Base-by-base conservation (phyloP, 352 stramenopile species). In the Globisporangium cederbergense region DNA sequence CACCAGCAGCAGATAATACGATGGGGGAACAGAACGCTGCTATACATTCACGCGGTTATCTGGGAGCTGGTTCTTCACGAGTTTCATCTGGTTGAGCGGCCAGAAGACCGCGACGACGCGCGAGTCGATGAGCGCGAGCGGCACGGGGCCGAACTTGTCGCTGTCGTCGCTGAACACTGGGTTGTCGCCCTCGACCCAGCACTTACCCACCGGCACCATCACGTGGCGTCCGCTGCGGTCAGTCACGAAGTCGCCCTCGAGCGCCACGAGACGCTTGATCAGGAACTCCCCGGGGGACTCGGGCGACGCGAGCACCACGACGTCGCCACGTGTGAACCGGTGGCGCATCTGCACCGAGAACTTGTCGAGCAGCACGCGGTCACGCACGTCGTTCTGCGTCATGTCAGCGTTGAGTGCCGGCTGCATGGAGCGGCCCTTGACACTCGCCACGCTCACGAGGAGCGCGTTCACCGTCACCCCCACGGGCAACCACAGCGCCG, bases 171-270 rank as follows among this genome's bases (percentile, higher is more conserved):
- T 93, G 65, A 88, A 84, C 45, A 68, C 74, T 2, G 74, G 62
- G 67, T 90, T 93, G 71, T 95, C 87, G 46, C 87, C 85, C 56
- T 96, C 85, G 46, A 96, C 74, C 87, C 87, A 96, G 75, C 87
- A 96, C 70, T 89, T 90, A 65, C 87, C 87, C 47, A 76, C 70
- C 1, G 87, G 87, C 16, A 96, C 70, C 49, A 85, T 52, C 40
- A 65, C 67, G 58, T 65, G 60, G 10, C 55, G 49, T 14, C 78
- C 74, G 16, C 46, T 70, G 54, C 77, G 74, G 59, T 88, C 83
- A 47, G 76, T 76, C 42, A 96, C 73, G 5, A 89, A 64, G 58
- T 96, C 87, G 4, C 85, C 87, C 62, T 94, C 83, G 28, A 94
- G 51, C 13, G 76, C 87, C 45, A 94, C 74, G 9, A 96, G 72